phyloP scores from a whole-genome alignment of 257 asterid species.

The Penstemon newberryi region DNA sequence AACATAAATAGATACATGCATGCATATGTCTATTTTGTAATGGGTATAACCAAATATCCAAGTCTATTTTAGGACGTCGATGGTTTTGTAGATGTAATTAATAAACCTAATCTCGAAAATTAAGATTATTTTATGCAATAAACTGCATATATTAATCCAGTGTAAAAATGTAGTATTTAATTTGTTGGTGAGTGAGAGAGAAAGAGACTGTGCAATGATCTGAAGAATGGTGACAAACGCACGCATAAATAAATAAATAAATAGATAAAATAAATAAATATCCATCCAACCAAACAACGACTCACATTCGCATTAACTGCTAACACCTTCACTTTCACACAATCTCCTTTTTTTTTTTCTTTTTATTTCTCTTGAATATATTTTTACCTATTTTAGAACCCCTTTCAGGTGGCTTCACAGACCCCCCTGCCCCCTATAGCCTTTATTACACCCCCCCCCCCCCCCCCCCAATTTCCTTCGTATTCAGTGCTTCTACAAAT shows the following conservation, averaged over 20 bases:
- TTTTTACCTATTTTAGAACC: slow-evolving; percentile 56
- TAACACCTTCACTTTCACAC: background rate
- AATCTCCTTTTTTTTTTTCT: background rate
- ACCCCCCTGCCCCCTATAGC: slow-evolving; percentile 33
- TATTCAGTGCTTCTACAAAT: slow-evolving; percentile 44
- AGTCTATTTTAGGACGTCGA: no score
- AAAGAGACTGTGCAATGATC: background rate
- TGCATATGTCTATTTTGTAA: no score
- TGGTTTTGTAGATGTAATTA: no score
- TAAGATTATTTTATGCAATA: no score
- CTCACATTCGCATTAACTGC: slow-evolving; percentile 53
- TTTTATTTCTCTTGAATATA: slow-evolving; percentile 35
- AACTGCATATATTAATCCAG: no score
- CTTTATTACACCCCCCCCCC: slow-evolving; percentile 28
- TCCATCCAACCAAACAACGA: slow-evolving; percentile 43
- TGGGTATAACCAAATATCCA: no score
- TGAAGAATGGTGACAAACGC: slow-evolving; percentile 52
- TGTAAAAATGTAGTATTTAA: no score
- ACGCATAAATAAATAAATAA: slow-evolving; percentile 50
- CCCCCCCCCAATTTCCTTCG: slow-evolving; percentile 38
- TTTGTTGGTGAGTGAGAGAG: background rate
- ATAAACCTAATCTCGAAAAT: no score
- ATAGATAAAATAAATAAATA: no score
- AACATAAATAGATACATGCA: no score
- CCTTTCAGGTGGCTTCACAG: slow-evolving; percentile 64